A percentile compares a stretch with the other conserved stretches of the same genome.
phyloP scores from a whole-genome alignment of 805 yeast genomes.

The Sugiyamaella americana region DNA sequence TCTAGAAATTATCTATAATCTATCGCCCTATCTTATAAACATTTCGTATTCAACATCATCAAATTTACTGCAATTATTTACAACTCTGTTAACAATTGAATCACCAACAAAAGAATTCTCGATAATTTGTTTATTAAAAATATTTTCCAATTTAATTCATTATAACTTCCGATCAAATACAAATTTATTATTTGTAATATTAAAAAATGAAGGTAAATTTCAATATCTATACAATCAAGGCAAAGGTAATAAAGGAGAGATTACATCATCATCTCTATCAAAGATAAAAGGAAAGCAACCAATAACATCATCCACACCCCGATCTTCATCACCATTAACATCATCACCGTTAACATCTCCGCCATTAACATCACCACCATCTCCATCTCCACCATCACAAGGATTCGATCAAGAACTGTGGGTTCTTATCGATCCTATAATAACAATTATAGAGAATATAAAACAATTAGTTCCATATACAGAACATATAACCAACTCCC shows the following conservation, averaged over 20 bases:
- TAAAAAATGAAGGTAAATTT: conserved; percentile 22
- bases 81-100: background rate
- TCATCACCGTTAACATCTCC: background rate
- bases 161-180: conserved; percentile 25
- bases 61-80: conserved; percentile 24
- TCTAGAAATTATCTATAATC: conserved; percentile 26
- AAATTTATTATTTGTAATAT: conserved; percentile 23
- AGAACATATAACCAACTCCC: conserved; percentile 13
- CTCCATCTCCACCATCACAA: background rate
- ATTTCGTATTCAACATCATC: conserved; percentile 27
- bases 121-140: too few relatives aligned
- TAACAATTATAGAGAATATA: conserved; percentile 9
- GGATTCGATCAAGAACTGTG: too few relatives aligned
- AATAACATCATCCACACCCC: conserved; percentile 1
- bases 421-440: conserved; percentile 15
- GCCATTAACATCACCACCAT: too few relatives aligned
- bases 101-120: background rate
- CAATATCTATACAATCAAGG: conserved; percentile 7
- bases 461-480: conserved; percentile 11
- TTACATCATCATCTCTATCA: background rate
- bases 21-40: conserved; percentile 27
- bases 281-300: conserved; percentile 11
- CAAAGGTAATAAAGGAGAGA: background rate
- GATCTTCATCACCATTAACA: background rate
- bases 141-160: conserved; percentile 13